A percentile compares a stretch with the other conserved stretches of the same genome.
Conservation (phyloP, 495 filamentous ascomycete species). For the Talaromyces nanjingensis region DNA sequence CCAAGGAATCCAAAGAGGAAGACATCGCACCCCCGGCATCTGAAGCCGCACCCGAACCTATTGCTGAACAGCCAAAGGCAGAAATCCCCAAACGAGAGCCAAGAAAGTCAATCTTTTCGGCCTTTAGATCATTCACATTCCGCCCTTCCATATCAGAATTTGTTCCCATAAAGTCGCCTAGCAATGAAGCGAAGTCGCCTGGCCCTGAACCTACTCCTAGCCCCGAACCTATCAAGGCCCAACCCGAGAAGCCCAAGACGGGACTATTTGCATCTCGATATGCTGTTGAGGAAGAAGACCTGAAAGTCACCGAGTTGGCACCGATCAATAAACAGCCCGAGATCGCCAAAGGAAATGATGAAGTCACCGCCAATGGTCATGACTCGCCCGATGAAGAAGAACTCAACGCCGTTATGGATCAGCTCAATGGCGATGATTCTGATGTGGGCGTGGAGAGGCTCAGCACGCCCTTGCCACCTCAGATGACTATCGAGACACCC, state of each 20-base stretch:
- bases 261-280: constrained; percentile 37
- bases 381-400: constrained; percentile 62
- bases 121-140: constrained; percentile 61
- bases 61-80: constrained; percentile 19
- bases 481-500: constrained; percentile 29
- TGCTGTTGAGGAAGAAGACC: constrained; percentile 18
- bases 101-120: constrained; percentile 45
- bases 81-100: constrained; percentile 11
- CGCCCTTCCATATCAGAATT: constrained; percentile 42
- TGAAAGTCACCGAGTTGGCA: constrained; percentile 16
- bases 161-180: constrained; percentile 20
- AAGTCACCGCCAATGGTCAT: constrained; percentile 12
- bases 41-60: constrained; percentile 13
- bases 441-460: constrained; percentile 63
- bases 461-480: constrained; percentile 39
- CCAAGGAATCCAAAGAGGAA: not conserved
- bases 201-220: constrained; percentile 29
- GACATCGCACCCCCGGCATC: not conserved
- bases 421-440: constrained; percentile 64
- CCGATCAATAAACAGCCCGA: constrained; percentile 9
- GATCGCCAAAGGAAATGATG: constrained; percentile 13
- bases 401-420: constrained; percentile 80
- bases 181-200: constrained; percentile 25
- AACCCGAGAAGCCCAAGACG: constrained; percentile 15
- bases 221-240: constrained; percentile 12